A percentile compares a stretch with the other conserved stretches of the same genome.
These are phyloP conservation scores for Orbilia javanica DNA, from an alignment of 2,329 filamentous ascomycete genomes.

Conservation along the genomic window DNA sequence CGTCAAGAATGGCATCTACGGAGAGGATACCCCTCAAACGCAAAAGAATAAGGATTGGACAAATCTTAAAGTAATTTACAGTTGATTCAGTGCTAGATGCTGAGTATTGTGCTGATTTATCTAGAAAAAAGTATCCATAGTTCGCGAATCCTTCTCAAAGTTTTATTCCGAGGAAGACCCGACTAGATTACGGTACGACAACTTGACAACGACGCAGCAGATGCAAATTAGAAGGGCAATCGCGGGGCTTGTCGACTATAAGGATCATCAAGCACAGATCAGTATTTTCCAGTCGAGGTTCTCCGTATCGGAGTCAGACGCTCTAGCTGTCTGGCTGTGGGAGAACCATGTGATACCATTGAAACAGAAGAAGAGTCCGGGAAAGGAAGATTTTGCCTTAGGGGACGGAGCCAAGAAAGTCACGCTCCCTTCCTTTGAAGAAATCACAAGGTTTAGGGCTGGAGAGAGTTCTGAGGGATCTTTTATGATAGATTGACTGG, in stretches of 20 bases:
- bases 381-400: not conserved
- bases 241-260: not conserved
- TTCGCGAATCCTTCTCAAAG: not conserved
- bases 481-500: not conserved
- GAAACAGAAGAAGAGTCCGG: not conserved
- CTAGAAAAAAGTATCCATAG: not conserved
- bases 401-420: not conserved
- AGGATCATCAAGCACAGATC: not conserved
- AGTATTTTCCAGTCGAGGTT: not conserved
- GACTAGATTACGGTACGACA: not conserved
- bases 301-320: not conserved
- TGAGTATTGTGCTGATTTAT: not conserved
- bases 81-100: not conserved
- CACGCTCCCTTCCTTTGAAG: not conserved
- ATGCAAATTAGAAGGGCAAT: not conserved
- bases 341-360: not conserved
- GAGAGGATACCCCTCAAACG: not conserved
- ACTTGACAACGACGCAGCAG: not conserved
- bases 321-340: not conserved
- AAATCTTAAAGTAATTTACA: not conserved
- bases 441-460: not conserved
- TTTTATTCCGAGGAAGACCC: not conserved
- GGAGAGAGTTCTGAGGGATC: not conserved
- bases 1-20: not conserved
- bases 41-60: not conserved